These are phyloP conservation scores for Thuja plicata DNA, from an alignment of 83 land plant genomes.

Conservation along the genomic window DNA sequence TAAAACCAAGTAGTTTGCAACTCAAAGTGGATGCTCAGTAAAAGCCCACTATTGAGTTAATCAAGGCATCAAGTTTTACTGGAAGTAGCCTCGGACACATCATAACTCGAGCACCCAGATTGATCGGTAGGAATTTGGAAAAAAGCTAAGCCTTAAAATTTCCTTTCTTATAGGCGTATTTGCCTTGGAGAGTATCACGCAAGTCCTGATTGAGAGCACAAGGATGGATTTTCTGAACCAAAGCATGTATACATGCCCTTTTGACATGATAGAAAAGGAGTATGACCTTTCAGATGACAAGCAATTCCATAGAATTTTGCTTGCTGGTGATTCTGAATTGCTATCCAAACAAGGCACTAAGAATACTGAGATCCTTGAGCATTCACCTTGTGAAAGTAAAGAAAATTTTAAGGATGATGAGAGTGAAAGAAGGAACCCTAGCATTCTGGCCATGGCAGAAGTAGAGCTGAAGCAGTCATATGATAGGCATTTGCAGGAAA, in stretches of 20 bases:
- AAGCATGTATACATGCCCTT: background rate
- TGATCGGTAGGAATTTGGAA: too few species aligned
- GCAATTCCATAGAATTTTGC: background rate
- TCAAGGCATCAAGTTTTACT: too few species aligned
- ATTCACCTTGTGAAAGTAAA: background rate
- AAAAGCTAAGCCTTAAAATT: too few species aligned
- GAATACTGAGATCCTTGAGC: background rate
- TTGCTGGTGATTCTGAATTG: background rate
- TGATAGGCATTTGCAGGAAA: background rate
- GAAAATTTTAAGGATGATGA: background rate
- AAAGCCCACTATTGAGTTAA: too few species aligned
- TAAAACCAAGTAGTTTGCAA: too few species aligned
- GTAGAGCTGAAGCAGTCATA: background rate
- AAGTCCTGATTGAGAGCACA: conserved; percentile 4
- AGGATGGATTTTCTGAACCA: background rate
- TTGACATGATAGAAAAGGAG: background rate
- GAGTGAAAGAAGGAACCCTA: background rate
- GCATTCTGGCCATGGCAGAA: background rate
- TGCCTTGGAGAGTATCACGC: conserved; percentile 7
- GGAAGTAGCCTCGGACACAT: too few species aligned
- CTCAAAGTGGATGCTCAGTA: too few species aligned
- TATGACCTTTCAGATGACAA: conserved; percentile 1
- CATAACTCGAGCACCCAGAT: too few species aligned
- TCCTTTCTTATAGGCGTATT: too few species aligned
- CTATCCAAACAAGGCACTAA: background rate